Base-by-base conservation (phyloP, 345 rosid genomes). In the Carallia brachiata region DNA sequence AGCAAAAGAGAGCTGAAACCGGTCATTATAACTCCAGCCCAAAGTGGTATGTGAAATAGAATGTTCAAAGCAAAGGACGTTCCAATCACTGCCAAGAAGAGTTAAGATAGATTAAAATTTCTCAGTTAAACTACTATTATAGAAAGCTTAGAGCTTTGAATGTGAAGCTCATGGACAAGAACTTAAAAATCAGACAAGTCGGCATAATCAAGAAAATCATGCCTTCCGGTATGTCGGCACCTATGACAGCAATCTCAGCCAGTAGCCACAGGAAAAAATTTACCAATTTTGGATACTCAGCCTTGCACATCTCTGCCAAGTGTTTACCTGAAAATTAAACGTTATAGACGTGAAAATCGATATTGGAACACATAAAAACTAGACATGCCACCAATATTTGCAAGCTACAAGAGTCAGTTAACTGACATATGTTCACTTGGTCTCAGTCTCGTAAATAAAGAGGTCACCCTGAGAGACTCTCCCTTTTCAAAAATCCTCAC, bases 211-310 rank as follows among this genome's bases (percentile, higher is more conserved):
- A 40, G 52, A 36, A 18, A 17, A 61, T 5, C 23, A 9, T 56
- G 56, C 78, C 74, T 77, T 68, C 77, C 19, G 80, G 77, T 54
- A 77, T 72, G 60, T 77, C 80, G 15, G 70, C 73, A 18, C 77
- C 77, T 13, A 77, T 69, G 7, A 77, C 70, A 18, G 80, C 77
- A 7, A 65, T 16, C 54, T 78, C 77, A 3, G 81, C 77, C 1
- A 73, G 58, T 30, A 73, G 10, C 74, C 81, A 77, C 8, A 72
- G 56, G 58, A 61, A 68, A 36, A 39, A 36, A 53, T 44, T 72
- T 40, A 73, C 67, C 2, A 8, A 50, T 23, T 15, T 68, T 5
- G 74, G 81, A 44, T 73, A 73, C 60, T 69, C 77, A 1, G 40
- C 61, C 74, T 55, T 73, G 65, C 77, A 73, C 16, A 58, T 16